Evolutionary conservation across 768 basidiomycete genomes (phyloP), one percentile per base, ranked within the genome.

Genomic region (Tricholoma sp.): DNA sequence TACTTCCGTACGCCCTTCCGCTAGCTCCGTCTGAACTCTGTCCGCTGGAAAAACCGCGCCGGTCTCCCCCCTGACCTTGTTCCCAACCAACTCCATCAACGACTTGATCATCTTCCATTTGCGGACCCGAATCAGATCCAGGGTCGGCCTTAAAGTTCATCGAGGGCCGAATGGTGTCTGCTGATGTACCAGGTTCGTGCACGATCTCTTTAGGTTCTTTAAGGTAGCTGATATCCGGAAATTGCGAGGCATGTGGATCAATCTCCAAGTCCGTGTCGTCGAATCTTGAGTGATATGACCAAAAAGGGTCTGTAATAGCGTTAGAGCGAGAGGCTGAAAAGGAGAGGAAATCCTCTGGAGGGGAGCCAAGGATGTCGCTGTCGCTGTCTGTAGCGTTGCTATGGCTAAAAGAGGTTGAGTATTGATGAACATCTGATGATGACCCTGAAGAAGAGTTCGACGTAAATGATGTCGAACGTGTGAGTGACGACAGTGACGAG

Each of bases 131-230:
- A 50, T 47, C 17, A 44, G 12, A 53, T 28, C 20, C 54, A 18
- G 41, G 54, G 58, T 50, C 52, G 42, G 45, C 49, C 10, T 34
- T 57, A n/a, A 56, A 47, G 31, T 52, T 50, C 58, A 64, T 53
- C 29, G 67, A 63, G 34, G 67, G 68, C 18, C 77, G 69, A 53
- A 79, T 73, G 24, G 77, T 79, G 42, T 72, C 79, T 28, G 70
- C 71, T 31, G 80, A 78, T 12, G 77, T 75, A n/a, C 75, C 72
- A n/a, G 79, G 73, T 57, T 77, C 66, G 45, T 74, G 69, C 24
- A 4, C 24, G 24, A 63, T 65, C 18, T 70, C 63, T 20, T 52
- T 61, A 6, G 59, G 54, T 32, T 62, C 67, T 18, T 48, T 60
- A 15, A 63, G 41, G 29, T 60, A 33, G 28, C 58, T 52, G 28